Conservation (phyloP, 768 basidiomycete genomes). For the Asterophora lycoperdoides region DNA sequence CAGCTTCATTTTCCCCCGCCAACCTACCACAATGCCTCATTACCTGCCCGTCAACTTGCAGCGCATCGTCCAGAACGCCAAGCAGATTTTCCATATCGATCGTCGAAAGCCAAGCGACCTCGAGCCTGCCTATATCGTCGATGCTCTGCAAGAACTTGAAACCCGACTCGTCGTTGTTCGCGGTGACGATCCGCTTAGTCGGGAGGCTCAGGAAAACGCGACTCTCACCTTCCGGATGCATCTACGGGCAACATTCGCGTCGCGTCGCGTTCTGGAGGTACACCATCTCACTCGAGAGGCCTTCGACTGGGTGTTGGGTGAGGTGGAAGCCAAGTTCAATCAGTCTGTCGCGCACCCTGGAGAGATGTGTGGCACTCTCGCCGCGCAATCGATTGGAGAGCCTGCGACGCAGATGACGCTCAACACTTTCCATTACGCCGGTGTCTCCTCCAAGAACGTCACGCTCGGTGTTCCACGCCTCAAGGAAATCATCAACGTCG, state of each 20-base stretch:
- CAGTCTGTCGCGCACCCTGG: constrained; percentile 88
- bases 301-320: constrained; percentile 97
- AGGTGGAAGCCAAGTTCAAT: constrained; percentile 95
- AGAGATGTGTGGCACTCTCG: constrained; percentile 98
- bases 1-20: constrained; percentile 77
- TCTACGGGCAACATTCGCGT: constrained; percentile 81
- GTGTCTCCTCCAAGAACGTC: constrained; percentile 99
- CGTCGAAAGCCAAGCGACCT: constrained; percentile 90
- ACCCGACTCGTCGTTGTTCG: constrained; percentile 83
- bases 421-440: constrained; percentile 99
- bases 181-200: constrained; percentile 71
- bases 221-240: constrained; percentile 93
- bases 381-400: constrained; percentile 98
- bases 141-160: constrained; percentile 68
- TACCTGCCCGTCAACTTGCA: constrained; percentile 94
- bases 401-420: constrained; percentile 99
- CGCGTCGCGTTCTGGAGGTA: constrained; percentile 83
- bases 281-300: constrained; percentile 88
- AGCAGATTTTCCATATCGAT: constrained; percentile 97
- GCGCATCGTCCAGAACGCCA: constrained; percentile 93
- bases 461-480: constrained; percentile 98
- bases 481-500: constrained; percentile 99
- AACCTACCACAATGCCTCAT: constrained; percentile 65
- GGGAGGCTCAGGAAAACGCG: constrained; percentile 81
- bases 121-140: constrained; percentile 82